phyloP scores from a whole-genome alignment of 345 rosid species.

The Salix dunnii region DNA sequence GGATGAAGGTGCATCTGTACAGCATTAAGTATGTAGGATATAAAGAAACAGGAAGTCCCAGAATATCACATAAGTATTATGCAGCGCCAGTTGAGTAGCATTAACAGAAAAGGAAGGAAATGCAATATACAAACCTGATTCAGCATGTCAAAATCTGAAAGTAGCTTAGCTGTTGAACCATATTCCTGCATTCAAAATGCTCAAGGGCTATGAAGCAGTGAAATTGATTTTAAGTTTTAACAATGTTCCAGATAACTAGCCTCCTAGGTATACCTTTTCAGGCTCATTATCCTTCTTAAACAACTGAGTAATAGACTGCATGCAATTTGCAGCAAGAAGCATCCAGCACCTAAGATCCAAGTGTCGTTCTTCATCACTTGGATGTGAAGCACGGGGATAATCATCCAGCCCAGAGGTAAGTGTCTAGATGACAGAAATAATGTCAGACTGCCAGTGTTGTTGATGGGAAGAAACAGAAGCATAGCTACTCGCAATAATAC shows the following conservation, averaged over 20 bases:
- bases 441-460: constrained; percentile 8
- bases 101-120: background rate
- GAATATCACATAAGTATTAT: background rate
- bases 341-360: constrained; percentile 96
- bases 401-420: constrained; percentile 87
- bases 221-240: background rate
- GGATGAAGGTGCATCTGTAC: constrained; percentile 85
- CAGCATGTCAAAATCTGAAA: constrained; percentile 69
- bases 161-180: constrained; percentile 51
- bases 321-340: constrained; percentile 86
- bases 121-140: constrained; percentile 54
- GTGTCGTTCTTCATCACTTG: constrained; percentile 82
- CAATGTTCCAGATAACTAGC: background rate
- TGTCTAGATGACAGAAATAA: constrained; percentile 41
- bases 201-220: constrained; percentile 9
- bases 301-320: constrained; percentile 62
- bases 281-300: constrained; percentile 32
- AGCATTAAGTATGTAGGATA: background rate
- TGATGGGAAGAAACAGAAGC: background rate
- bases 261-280: constrained; percentile 40
- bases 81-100: background rate
- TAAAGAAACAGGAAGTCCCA: too few species aligned
- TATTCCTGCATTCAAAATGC: constrained; percentile 52
- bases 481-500: too few species aligned
- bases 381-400: constrained; percentile 96